phyloP scores from a whole-genome alignment of 257 asterid species.

The Lithospermum erythrorhizon region DNA sequence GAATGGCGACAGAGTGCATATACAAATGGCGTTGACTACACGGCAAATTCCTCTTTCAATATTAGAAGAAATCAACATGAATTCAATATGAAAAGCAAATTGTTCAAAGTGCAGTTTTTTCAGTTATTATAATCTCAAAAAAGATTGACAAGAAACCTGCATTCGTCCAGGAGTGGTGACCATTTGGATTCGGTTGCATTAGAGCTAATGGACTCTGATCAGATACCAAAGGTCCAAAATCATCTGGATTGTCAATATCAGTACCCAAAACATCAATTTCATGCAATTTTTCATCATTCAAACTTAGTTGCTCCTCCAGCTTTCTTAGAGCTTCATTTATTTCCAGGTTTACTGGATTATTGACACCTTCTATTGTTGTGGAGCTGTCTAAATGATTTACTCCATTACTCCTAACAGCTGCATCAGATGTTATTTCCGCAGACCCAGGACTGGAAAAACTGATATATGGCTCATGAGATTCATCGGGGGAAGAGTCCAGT shows the following conservation, averaged over 20 bases:
- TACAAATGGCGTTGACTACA: too few relatives aligned
- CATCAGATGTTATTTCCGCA: slow-evolving; percentile 51
- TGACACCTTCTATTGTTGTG: slow-evolving; percentile 34
- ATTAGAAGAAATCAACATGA: background rate
- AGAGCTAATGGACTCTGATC: slow-evolving; percentile 36
- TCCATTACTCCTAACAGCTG: slow-evolving; percentile 14
- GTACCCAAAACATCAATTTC: slow-evolving; percentile 23
- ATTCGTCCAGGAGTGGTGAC: slow-evolving; percentile 23
- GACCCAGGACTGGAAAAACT: slow-evolving; percentile 52
- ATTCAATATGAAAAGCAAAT: background rate
- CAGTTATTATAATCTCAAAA: background rate
- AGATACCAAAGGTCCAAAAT: slow-evolving; percentile 26
- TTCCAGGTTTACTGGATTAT: slow-evolving; percentile 34
- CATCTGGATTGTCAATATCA: slow-evolving; percentile 37
- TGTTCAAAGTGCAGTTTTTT: background rate
- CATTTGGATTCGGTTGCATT: slow-evolving; percentile 27
- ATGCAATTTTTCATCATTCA: slow-evolving; percentile 47
- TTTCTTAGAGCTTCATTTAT: slow-evolving; percentile 51
- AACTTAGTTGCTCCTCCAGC: slow-evolving; percentile 67
- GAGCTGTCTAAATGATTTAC: slow-evolving; percentile 16
- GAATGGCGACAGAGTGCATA: too few relatives aligned
- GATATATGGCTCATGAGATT: slow-evolving; percentile 38
- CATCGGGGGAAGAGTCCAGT: slow-evolving; percentile 44
- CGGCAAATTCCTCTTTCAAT: too few relatives aligned
- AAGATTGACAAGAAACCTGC: slow-evolving; percentile 23